Base-by-base conservation (phyloP, 2,329 filamentous ascomycete species). In the Colletotrichum sp. region DNA sequence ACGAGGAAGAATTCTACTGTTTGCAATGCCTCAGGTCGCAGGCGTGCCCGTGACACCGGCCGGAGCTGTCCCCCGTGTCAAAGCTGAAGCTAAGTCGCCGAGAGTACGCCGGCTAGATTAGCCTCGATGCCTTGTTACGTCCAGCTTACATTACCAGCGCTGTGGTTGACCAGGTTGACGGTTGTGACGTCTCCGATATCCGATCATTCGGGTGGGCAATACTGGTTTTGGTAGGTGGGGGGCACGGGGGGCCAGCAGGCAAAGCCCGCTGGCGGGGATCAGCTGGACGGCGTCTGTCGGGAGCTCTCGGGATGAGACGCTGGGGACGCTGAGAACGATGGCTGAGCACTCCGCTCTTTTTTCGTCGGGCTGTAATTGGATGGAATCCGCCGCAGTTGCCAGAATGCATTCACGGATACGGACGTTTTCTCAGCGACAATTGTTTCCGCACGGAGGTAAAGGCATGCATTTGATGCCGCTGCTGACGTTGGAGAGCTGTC, bases 251-350 rank as follows among this genome's bases (percentile, higher is more conserved):
- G 13, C 10, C 24, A 30, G 65, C 21, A 36, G 26, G 64, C 67
- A 66, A 68, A 64, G 70, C 61, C 73, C 69, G 73, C 39, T 26
- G 59, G 36, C n/a, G 59, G 30, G 69, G 39, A 28, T 67, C 64
- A 75, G 43, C 71, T 72, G 69, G 57, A 59, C 73, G 63, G 73
- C 69, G 63, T 72, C 48, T 24, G 28, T 73, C 74, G 74, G 74
- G 70, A 68, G 39, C 43, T 59, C 28, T 73, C 73, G 73, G 73
- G 70, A 73, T 73, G 63, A 8, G 57, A 32, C 24, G 32, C 30
- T n/a, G 32, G 18, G 30, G 36, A 30, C 48, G 39, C 64, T 67
- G 64, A 30, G 36, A 9, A 48, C 39, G 18, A n/a, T 48, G 18
- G 39, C 39, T 48, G 39, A 48, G 39, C 39, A 12, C 18, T 48